Evolutionary conservation across 2,329 filamentous ascomycete species (phyloP), one percentile per base, ranked within the genome.

Genomic region (Alternaria incomplexa): DNA sequence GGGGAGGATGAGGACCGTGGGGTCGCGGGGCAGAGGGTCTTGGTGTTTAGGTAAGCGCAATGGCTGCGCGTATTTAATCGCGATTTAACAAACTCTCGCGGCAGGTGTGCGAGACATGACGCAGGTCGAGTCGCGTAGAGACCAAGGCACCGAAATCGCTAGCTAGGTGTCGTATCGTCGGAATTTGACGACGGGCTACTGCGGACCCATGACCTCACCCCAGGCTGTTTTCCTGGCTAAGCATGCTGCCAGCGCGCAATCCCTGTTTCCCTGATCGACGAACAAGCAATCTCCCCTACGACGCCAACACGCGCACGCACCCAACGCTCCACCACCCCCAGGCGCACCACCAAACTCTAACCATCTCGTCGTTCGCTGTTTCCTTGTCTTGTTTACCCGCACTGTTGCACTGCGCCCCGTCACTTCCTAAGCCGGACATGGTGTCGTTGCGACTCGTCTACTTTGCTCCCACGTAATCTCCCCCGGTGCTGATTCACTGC

Each of bases 391-490:
- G 45, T 28, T 43, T 50, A 40, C 15, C 61, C 56, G 52, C 56
- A 58, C 61, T 47, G 50, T 52, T 36, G 56, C 52, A 32, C 30
- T 56, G 28, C 53, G 25, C 46, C 57, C 30, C 20, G 36, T 30
- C 13, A 26, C 57, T 32, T 51, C 44, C 55, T 52, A 51, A 20
- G 30, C 51, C 65, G 59, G 65, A 68, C 66, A 75, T 75, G 72
- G 64, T 66, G 64, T 69, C 62, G 69, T 62, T 65, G 68, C 68
- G 68, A 61, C 55, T 63, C 62, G 62, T 67, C 59, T 72, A 65
- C 63, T 72, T 70, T 59, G 73, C 70, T 58, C 69, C 72, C 71
- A 69, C 70, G 63, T 75, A 76, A 72, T 68, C 26, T 51, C 62
- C 62, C 58, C 54, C 47, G 54, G 53, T 66, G 62, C 65, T 67